Evolutionary conservation across 1,284 basidiomycete species (phyloP).

Genomic region (Trametes polyzona): DNA sequence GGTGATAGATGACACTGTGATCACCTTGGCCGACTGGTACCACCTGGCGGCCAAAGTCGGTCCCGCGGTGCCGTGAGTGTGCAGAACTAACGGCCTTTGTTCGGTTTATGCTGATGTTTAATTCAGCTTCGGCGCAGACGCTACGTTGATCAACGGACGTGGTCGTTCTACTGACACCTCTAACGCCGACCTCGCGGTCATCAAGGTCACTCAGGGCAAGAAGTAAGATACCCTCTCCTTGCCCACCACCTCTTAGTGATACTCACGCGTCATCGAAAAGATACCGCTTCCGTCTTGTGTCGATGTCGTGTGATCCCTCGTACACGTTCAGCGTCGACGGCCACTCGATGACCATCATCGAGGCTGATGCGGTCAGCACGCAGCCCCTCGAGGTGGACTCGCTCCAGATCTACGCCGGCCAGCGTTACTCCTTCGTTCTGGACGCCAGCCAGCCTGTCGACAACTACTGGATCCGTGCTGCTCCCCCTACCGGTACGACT

Average conservation of each 20-base stretch:
- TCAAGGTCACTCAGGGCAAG: conserved; percentile 37
- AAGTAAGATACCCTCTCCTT: conserved; percentile 25
- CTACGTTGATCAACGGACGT: conserved; percentile 56
- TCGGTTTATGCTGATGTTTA: background rate
- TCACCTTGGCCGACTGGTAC: conserved; percentile 34
- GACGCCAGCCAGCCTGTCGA: conserved; percentile 22
- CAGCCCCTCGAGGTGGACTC: conserved; percentile 38
- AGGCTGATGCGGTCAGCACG: conserved; percentile 37
- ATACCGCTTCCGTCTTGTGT: conserved; percentile 49
- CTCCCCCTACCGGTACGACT: conserved; percentile 39
- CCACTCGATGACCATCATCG: conserved; percentile 41
- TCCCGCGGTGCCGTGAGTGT: conserved; percentile 5
- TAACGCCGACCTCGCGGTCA: conserved; percentile 34
- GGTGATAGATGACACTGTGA: conserved; percentile 27
- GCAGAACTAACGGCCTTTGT: too few species aligned
- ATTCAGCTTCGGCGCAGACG: conserved; percentile 10
- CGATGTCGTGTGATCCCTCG: conserved; percentile 43
- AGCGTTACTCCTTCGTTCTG: conserved; percentile 43
- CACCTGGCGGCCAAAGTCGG: conserved; percentile 19
- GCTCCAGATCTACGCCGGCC: conserved; percentile 40
- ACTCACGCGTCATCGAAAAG: background rate
- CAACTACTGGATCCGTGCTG: conserved; percentile 30
- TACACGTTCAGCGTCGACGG: conserved; percentile 40
- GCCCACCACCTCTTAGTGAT: background rate
- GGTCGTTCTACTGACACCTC: conserved; percentile 36